These are phyloP conservation scores for Leccinum subtestaceum DNA, from an alignment of 768 basidiomycete genomes.

Conservation along the genomic window DNA sequence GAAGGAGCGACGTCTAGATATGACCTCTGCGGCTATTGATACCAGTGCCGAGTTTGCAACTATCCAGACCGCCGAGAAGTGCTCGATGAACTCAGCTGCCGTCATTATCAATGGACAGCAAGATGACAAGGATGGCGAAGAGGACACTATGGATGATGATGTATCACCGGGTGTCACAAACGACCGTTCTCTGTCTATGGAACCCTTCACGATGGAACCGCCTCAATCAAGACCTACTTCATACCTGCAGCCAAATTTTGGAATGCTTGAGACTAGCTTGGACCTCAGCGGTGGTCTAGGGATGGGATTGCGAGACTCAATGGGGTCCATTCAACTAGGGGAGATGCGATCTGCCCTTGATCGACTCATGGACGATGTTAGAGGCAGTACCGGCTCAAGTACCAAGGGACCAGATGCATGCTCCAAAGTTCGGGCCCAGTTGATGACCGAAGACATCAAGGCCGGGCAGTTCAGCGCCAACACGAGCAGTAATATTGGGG, in stretches of 20 bases:
- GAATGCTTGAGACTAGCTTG: constrained; percentile 23
- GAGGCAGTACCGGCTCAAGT: constrained; percentile 26
- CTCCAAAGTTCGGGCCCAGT: constrained; percentile 25
- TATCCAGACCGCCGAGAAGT: constrained; percentile 47
- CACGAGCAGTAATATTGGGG: constrained; percentile 30
- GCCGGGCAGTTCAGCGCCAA: constrained; percentile 35
- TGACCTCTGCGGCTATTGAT: constrained; percentile 34
- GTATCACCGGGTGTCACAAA: neutral
- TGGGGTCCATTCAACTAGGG: constrained; percentile 54
- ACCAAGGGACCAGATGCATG: constrained; percentile 17
- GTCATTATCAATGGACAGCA: constrained; percentile 1
- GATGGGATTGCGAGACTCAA: constrained; percentile 35
- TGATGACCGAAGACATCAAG: constrained; percentile 33
- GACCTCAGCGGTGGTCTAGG: constrained; percentile 24
- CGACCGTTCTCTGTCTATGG: neutral
- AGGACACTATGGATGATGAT: neutral
- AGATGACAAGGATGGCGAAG: neutral
- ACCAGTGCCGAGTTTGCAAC: constrained; percentile 50
- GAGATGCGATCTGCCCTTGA: constrained; percentile 76
- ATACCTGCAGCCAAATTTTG: constrained; percentile 13
- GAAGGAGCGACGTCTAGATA: constrained; percentile 38
- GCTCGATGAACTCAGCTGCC: constrained; percentile 22
- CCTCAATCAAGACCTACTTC: constrained; percentile 9
- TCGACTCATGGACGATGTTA: constrained; percentile 67
- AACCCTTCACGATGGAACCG: constrained; percentile 1